Conservation (phyloP, 768 basidiomycete species). For the Phallus indusiatus region DNA sequence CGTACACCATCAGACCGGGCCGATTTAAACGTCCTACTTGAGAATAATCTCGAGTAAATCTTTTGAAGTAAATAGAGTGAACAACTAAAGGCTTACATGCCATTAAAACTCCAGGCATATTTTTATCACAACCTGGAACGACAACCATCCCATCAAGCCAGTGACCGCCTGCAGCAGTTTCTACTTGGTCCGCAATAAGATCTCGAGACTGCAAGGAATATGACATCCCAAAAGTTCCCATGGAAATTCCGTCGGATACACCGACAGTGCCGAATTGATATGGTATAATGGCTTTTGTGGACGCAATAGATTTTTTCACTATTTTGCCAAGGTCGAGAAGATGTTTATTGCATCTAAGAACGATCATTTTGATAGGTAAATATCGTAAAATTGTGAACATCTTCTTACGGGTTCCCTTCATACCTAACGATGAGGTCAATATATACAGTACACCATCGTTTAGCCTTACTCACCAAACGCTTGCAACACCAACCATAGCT, state of each 20-base stretch:
- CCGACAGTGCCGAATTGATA: conserved; percentile 98
- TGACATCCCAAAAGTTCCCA: conserved; percentile 90
- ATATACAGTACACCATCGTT: neutral
- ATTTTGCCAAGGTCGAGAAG: conserved; percentile 81
- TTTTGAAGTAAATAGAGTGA: neutral
- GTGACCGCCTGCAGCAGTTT: conserved; percentile 92
- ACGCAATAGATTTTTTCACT: conserved; percentile 68
- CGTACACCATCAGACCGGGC: conserved; percentile 96
- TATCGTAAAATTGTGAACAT: neutral
- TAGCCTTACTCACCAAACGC: conserved; percentile 68
- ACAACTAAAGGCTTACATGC: conserved; percentile 54
- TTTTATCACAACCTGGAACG: conserved; percentile 97
- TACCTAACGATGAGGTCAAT: conserved; percentile 51
- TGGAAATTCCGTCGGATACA: conserved; percentile 97
- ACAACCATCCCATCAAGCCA: conserved; percentile 98
- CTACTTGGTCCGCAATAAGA: conserved; percentile 94
- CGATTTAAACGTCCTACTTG: conserved; percentile 90
- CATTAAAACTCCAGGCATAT: conserved; percentile 99
- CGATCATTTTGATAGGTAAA: neutral
- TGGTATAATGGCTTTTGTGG: conserved; percentile 63
- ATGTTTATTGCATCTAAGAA: conserved; percentile 84
- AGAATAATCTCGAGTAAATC: neutral
- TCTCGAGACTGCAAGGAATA: conserved; percentile 97
- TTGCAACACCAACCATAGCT: conserved; percentile 95
- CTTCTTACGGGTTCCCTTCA: conserved; percentile 91